Percentiles rank a stretch among this genome's conserved stretches.
These are phyloP conservation scores for Phyllosticta ampelicida DNA, from an alignment of 2,329 filamentous ascomycete genomes.

Conservation along the genomic window DNA sequence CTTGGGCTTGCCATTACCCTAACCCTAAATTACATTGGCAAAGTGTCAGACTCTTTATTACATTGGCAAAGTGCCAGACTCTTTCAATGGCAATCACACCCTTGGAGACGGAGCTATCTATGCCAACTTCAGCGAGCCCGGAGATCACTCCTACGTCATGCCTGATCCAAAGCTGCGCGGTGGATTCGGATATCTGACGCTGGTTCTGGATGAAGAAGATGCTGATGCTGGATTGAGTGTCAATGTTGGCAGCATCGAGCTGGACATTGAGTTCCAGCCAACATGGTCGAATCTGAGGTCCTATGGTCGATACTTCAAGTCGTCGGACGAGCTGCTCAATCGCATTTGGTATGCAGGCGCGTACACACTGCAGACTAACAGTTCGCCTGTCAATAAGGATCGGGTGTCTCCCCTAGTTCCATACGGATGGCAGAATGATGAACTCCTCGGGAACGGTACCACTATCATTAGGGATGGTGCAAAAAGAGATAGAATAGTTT, in stretches of 20 bases:
- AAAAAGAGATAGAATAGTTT: conserved; percentile 33
- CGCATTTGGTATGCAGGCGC: conserved; percentile 42
- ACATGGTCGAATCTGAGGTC: conserved; percentile 37
- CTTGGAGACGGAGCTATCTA: conserved; percentile 37
- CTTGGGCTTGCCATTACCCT: conserved; percentile 33
- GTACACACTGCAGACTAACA: conserved; percentile 41
- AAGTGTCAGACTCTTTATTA: conserved; percentile 34
- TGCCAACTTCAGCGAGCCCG: conserved; percentile 27
- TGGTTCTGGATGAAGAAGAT: conserved; percentile 31
- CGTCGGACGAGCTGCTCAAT: conserved; percentile 25
- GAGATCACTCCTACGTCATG: conserved; percentile 32
- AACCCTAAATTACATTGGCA: conserved; percentile 33
- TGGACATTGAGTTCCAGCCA: conserved; percentile 40
- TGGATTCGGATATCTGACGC: conserved; percentile 44
- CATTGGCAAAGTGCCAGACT: conserved; percentile 31
- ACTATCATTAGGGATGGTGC: conserved; percentile 30
- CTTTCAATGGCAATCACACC: conserved; percentile 30
- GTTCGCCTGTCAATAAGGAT: conserved; percentile 16
- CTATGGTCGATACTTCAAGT: conserved; percentile 30
- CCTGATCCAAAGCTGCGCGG: conserved; percentile 37
- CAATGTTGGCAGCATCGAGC: conserved; percentile 26
- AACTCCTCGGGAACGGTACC: conserved; percentile 25
- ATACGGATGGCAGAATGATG: conserved; percentile 27
- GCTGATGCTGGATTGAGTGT: conserved; percentile 21
- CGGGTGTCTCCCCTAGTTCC: conserved; percentile 18